Base-by-base conservation (phyloP, 2,329 filamentous ascomycete genomes). In the Trichophyton benhamiae region DNA sequence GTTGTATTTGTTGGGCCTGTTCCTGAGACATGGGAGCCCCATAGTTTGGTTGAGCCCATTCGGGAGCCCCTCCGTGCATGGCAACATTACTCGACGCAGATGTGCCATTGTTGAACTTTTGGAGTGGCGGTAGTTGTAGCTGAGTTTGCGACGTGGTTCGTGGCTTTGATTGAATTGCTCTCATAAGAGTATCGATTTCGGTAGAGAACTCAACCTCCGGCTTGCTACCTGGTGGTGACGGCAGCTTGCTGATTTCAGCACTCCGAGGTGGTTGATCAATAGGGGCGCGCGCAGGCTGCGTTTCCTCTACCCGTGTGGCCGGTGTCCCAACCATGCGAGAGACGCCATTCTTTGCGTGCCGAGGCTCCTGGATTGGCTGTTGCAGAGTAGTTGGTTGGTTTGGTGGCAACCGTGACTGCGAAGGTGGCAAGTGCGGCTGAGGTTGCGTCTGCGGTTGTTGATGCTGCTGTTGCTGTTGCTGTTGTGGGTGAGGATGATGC, bases 181-280 rank as follows among this genome's bases (percentile, higher is more conserved):
- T 90, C 90, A 96, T 95, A 48, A 97, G 76, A 48, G 85, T 86
- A 71, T 96, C 91, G 42, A 96, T 85, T 63, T 89, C 84, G 0
- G 91, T 96, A n/a, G 83, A 81, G 71, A 91, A 92, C 63, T 82
- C 80, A 44, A 83, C 76, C n/a, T 82, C 63, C 11, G 63, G 25
- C 48, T 62, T 64, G 9, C 55, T 25, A 30, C 60, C 42, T 17
- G 58, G 58, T 6, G 58, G 58, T 5, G 59, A 57, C 1, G 59
- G 59, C 22, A 57, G 41, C 61, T 63, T 38, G 44, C 27, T 63
- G 20, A 59, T 46, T 49, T 59, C 44, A 30, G 55, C 30, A 58
- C 57, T 58, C 13, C 49, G 44, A 41, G 60, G 52, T 15, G 30
- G 49, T 17, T 57, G 62, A 17, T 58, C 42, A 5, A 42, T 59